Conservation (phyloP, 257 asterid genomes). For the Solanum bulbocastanum region DNA sequence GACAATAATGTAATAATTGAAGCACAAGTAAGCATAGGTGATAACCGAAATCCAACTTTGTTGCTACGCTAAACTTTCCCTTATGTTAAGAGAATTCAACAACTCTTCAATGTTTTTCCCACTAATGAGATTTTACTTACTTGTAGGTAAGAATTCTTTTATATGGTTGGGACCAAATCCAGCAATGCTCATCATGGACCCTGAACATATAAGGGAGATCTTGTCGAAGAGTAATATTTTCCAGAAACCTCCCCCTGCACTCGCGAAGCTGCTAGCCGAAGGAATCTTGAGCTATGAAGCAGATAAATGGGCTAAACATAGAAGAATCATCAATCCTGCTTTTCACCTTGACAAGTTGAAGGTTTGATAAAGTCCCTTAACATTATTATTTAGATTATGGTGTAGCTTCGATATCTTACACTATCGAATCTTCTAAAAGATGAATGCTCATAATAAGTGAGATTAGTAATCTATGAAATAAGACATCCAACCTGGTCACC, state of each 20-base stretch:
- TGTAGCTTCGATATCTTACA: neutral
- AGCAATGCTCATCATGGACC: conserved; percentile 8
- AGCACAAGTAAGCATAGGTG: too few species aligned
- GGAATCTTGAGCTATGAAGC: conserved; percentile 6
- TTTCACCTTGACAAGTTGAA: conserved; percentile 15
- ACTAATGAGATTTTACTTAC: neutral
- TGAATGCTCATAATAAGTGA: neutral
- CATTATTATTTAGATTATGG: neutral
- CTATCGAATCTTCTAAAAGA: neutral
- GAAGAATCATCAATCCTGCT: conserved; percentile 18
- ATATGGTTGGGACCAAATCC: conserved; percentile 20
- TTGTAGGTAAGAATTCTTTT: conserved; percentile 9
- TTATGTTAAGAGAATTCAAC: too few species aligned
- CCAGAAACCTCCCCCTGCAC: conserved; percentile 4
- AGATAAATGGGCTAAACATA: conserved; percentile 21
- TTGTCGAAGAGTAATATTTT: neutral
- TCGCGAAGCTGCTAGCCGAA: neutral
- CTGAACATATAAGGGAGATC: conserved; percentile 12
- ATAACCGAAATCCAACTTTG: too few species aligned
- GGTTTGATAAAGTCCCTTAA: neutral
- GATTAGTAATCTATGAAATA: neutral
- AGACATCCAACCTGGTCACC: neutral
- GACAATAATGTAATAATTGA: too few species aligned
- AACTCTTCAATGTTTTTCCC: neutral
- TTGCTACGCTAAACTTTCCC: too few species aligned